Evolutionary conservation across 2,329 filamentous ascomycete species (phyloP).

Genomic region (Biscogniauxia sp.): DNA sequence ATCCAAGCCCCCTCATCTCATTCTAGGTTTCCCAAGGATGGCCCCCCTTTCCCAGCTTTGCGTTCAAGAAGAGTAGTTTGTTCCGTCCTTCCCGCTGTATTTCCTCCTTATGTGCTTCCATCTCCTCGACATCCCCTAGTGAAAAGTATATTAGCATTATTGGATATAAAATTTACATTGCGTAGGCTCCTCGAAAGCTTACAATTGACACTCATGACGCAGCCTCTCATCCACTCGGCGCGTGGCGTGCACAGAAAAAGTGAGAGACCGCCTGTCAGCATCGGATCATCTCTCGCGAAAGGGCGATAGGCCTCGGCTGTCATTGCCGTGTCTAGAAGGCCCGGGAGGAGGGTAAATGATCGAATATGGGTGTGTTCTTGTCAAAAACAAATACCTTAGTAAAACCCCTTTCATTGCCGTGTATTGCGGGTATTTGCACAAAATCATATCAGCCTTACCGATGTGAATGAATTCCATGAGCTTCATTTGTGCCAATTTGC

Average conservation of each 20-base stretch:
- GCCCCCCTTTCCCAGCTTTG: slow-evolving; percentile 2
- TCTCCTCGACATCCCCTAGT: slow-evolving; percentile 4
- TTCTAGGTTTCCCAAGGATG: slow-evolving; percentile 2
- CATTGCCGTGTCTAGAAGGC: slow-evolving; percentile 7
- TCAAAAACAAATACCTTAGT: no score
- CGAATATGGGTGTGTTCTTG: slow-evolving; percentile 4
- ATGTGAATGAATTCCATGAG: slow-evolving; percentile 20
- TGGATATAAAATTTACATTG: no score
- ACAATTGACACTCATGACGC: slow-evolving; percentile 8
- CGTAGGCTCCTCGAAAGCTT: no score
- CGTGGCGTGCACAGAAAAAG: slow-evolving; percentile 9
- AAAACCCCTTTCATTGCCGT: no score
- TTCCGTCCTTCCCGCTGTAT: slow-evolving; percentile 1
- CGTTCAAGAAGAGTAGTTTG: neutral
- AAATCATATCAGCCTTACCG: neutral
- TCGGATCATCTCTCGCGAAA: slow-evolving; percentile 4
- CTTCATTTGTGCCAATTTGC: slow-evolving; percentile 16
- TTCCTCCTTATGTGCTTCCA: slow-evolving; percentile 5
- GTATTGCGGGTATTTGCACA: no score
- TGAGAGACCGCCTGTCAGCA: slow-evolving; percentile 4
- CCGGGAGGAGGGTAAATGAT: slow-evolving; percentile 7
- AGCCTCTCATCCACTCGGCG: slow-evolving; percentile 4
- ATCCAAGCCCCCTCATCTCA: no score
- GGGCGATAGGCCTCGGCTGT: slow-evolving; percentile 4
- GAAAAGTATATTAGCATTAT: neutral